phyloP scores from a whole-genome alignment of 2,329 filamentous ascomycete genomes.

The Cryphonectria naterciae region DNA sequence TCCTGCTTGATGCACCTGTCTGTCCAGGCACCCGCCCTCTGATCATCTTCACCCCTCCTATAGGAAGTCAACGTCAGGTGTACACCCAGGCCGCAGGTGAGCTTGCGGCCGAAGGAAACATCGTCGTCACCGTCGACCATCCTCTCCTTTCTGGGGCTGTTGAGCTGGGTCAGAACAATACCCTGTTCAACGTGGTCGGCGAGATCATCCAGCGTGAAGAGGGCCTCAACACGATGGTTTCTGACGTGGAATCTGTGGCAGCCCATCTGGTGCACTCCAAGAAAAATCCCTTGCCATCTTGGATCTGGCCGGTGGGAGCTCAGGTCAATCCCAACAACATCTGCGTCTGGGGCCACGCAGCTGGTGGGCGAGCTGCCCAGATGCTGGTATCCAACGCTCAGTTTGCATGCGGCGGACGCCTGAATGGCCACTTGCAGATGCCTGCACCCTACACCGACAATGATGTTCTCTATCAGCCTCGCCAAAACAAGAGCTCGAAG shows the following conservation, averaged over 20 bases:
- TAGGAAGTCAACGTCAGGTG: slow-evolving; percentile 24
- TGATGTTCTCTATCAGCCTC: slow-evolving; percentile 5
- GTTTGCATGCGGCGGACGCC: slow-evolving; percentile 7
- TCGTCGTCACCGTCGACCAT: slow-evolving; percentile 24
- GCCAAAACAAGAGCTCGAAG: not conserved
- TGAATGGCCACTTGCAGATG: slow-evolving; percentile 7
- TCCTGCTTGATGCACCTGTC: slow-evolving; percentile 7
- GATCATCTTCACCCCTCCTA: slow-evolving; percentile 19
- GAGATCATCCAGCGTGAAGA: not conserved
- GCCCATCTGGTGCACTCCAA: not conserved
- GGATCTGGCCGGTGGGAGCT: not conserved
- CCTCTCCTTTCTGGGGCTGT: slow-evolving; percentile 22
- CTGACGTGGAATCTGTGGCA: slow-evolving; percentile 12
- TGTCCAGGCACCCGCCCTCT: slow-evolving; percentile 19
- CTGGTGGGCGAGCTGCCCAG: slow-evolving; percentile 16
- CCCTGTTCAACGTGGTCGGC: not conserved
- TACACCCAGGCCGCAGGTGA: slow-evolving; percentile 27
- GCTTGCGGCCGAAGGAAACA: slow-evolving; percentile 15
- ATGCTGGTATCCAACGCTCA: not conserved
- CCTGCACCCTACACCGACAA: slow-evolving; percentile 10
- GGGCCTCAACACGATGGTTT: not conserved
- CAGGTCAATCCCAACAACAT: not conserved
- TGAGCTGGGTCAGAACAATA: not conserved
- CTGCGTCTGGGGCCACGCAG: slow-evolving; percentile 24
- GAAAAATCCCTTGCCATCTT: not conserved